Evolutionary conservation across 495 filamentous ascomycete species (phyloP), one percentile per base, ranked within the genome.

Genomic region (Elaphomyces granulatus): DNA sequence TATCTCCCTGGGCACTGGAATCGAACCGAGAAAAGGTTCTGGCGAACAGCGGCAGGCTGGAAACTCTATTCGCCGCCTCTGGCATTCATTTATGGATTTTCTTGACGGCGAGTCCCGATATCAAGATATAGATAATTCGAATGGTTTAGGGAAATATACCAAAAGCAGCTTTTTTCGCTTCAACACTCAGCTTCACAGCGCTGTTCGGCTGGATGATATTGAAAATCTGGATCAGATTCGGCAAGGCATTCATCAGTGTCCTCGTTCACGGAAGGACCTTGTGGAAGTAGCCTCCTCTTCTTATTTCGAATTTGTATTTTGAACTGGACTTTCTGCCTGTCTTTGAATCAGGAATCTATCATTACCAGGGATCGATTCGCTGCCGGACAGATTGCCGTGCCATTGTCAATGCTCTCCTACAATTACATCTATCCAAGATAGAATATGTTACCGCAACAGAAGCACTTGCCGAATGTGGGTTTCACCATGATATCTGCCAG

Each of bases 1-100:
- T 16, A 38, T 60, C 16, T 60, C 52, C 10, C 34, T 60, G 8
- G 46, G 54, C 8, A 59, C 54, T 2, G 46, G 51, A 20, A 51
- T 42, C 30, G 18, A 38, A 32, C 15, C 36, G n/a, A 20, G 45
- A 43, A n/a, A n/a, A n/a, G n/a, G n/a, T n/a, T n/a, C n/a, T n/a
- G n/a, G n/a, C n/a, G n/a, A n/a, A n/a, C 31, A 34, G 14, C 18
- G 23, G 23, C 32, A 20, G 32, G 38, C 45, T 33, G 44, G 46
- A 31, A 41, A 47, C 21, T 55, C 35, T 26, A 36, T 55, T 15
- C 39, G 40, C 32, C 35, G 46, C 30, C 43, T 57, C 20, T 53
- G 32, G 33, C 26, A 37, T 21, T 44, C 42, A 15, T 52, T 57
- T 21, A 50, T 41, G 37, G 44, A 43, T 21, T 51, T 48, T 34